Base-by-base conservation (phyloP, 2,329 filamentous ascomycete genomes). In the Aspergillus versicolor region DNA sequence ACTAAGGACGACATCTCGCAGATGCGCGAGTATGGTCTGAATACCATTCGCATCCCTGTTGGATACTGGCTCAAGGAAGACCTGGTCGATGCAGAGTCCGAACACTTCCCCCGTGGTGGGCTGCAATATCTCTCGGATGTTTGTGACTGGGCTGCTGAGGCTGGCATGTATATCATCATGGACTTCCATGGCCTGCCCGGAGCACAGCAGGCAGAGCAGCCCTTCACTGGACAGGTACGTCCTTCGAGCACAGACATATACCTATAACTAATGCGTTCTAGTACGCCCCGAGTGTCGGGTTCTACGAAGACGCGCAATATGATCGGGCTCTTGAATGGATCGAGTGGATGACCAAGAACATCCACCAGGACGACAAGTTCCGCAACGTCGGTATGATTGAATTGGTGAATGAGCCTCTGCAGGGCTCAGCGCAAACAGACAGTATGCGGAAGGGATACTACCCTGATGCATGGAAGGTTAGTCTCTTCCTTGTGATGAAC, bases 311-410 rank as follows among this genome's bases (percentile, higher is more conserved):
- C 57, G 81, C 81, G 65, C 78, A 87, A 67, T 87, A 83, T 67
- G 77, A 78, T 21, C 82, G 84, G 12, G 82, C 81, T 2, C 67
- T 79, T 55, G 66, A 78, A 49, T 86, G 84, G 72, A 77, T 86
- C n/a, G 70, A 78, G 52, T 84, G 79, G 78, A 79, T 87, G 63
- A 79, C 81, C 11, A 74, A 77, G 37, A 73, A 77, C 40, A 79
- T 84, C 57, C 82, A 85, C 65, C 71, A 62, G 4, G 79, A 76
- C 57, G 51, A 70, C 37, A 76, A 75, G 30, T 83, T 81, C 66
- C 71, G 77, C 52, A 84, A 81, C 43, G 83, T 86, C 24, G 83
- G 83, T 54, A 85, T 84, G 79, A 67, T 87, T 37, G 78, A 83
- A 65, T 69, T 86, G 12, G 73, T 86, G 54, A 87, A 86, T 63